Conservation (phyloP, 495 filamentous ascomycete species). For the Cladorrhinum samala region DNA sequence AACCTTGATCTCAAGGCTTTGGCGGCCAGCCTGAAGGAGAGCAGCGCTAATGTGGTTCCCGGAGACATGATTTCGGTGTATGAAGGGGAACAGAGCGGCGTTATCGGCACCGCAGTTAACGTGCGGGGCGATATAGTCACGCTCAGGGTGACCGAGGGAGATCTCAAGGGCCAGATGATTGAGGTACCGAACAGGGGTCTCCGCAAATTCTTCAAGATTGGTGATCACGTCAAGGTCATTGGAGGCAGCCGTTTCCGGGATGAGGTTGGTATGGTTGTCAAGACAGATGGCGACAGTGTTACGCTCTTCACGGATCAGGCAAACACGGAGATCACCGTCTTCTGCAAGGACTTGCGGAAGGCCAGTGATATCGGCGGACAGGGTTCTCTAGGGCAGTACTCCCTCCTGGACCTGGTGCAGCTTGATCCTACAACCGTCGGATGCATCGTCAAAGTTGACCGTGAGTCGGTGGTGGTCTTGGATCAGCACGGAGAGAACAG, state of each 20-base stretch:
- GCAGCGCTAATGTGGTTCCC: conserved; percentile 66
- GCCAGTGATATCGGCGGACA: conserved; percentile 83
- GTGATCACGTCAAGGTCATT: conserved; percentile 98
- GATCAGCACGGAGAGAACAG: conserved; percentile 83
- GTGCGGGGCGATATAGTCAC: conserved; percentile 92
- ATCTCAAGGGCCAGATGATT: conserved; percentile 73
- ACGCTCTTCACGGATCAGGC: conserved; percentile 87
- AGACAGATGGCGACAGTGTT: conserved; percentile 82
- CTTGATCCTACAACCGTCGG: conserved; percentile 88
- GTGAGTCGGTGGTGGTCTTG: conserved; percentile 80
- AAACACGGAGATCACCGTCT: conserved; percentile 91
- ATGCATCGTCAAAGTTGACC: conserved; percentile 89
- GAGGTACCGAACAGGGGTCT: conserved; percentile 90
- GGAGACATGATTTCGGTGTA: conserved; percentile 95
- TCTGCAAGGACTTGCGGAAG: conserved; percentile 92
- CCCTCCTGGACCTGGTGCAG: conserved; percentile 89
- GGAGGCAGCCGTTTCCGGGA: conserved; percentile 89
- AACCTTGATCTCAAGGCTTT: conserved; percentile 88
- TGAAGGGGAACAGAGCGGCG: conserved; percentile 90
- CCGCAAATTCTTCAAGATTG: conserved; percentile 85
- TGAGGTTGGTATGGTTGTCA: conserved; percentile 94
- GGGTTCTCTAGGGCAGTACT: conserved; percentile 73
- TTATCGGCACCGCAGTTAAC: conserved; percentile 75
- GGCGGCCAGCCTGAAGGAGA: conserved; percentile 76
- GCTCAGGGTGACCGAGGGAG: conserved; percentile 77